phyloP scores from a whole-genome alignment of 2,329 filamentous ascomycete species.

The Aspergillus proliferans region DNA sequence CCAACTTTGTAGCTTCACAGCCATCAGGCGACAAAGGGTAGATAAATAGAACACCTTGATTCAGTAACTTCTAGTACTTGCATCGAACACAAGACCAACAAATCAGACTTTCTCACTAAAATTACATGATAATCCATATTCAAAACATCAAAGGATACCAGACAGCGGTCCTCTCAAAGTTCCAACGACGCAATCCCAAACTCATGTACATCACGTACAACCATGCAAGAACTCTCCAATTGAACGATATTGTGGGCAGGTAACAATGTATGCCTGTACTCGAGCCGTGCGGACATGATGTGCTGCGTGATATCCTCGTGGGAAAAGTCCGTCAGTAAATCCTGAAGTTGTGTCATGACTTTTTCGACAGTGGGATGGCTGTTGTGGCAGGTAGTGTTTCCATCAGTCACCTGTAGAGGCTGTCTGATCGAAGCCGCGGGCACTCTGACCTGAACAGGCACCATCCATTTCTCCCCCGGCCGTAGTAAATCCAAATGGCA shows the following conservation, averaged over 20 bases:
- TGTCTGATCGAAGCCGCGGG: constrained; percentile 7
- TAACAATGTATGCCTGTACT: constrained; percentile 28
- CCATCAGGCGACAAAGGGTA: not conserved
- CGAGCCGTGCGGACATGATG: constrained; percentile 21
- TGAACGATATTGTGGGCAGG: constrained; percentile 16
- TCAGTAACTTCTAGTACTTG: not conserved
- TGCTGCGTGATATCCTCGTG: constrained; percentile 11
- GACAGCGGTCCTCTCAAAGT: not conserved
- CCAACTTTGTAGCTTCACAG: constrained; percentile 18
- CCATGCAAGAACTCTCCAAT: constrained; percentile 17
- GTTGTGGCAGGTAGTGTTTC: not conserved
- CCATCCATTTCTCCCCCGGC: constrained; percentile 27
- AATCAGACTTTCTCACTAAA: not conserved
- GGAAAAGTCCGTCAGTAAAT: constrained; percentile 17
- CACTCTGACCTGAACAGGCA: constrained; percentile 19
- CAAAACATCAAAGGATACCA: not conserved
- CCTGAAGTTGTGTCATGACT: constrained; percentile 24
- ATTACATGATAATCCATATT: not conserved
- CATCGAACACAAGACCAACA: not conserved
- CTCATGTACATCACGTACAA: constrained; percentile 7
- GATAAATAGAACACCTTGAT: not conserved
- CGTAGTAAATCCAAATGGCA: constrained; percentile 16
- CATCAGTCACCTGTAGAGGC: not conserved
- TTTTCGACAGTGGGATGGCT: constrained; percentile 14
- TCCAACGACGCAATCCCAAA: not conserved